phyloP scores from a whole-genome alignment of 139 green algal genomes.

The Ettlia oleoabundans region DNA sequence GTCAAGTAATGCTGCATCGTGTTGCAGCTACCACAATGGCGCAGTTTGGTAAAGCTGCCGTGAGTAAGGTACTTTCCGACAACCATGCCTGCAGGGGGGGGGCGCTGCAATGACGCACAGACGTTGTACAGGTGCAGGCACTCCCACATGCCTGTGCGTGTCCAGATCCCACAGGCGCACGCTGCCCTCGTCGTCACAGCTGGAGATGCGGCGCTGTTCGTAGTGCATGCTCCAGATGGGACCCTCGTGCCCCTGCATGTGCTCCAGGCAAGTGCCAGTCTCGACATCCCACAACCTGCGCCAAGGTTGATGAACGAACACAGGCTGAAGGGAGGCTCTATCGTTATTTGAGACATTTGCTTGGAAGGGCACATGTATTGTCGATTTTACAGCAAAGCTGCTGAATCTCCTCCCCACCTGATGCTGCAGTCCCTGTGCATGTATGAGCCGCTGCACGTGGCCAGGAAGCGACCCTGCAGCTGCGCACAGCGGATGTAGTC shows the following conservation, averaged over 20 bases:
- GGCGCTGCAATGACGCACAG: too few species aligned
- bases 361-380: too few species aligned
- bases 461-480: not conserved
- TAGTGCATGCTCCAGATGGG: constrained; percentile 31
- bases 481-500: constrained; percentile 26
- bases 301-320: not conserved
- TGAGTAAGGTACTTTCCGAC: too few species aligned
- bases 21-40: too few species aligned
- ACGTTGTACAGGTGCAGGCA: not conserved
- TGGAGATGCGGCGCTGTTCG: not conserved
- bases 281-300: constrained; percentile 26
- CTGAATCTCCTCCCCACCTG: not conserved
- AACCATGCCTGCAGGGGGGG: too few species aligned
- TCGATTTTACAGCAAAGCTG: too few species aligned
- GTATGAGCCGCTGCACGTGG: constrained; percentile 21
- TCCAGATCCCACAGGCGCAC: constrained; percentile 27
- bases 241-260: constrained; percentile 11
- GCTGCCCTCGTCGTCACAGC: constrained; percentile 17
- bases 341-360: too few species aligned
- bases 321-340: too few species aligned
- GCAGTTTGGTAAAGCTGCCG: too few species aligned
- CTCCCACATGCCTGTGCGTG: not conserved
- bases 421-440: constrained; percentile 32
- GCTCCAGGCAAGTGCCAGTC: constrained; percentile 6
- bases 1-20: too few species aligned